These are phyloP conservation scores for Fusarium marasasianum DNA, from an alignment of 2,329 filamentous ascomycete genomes.

Conservation along the genomic window DNA sequence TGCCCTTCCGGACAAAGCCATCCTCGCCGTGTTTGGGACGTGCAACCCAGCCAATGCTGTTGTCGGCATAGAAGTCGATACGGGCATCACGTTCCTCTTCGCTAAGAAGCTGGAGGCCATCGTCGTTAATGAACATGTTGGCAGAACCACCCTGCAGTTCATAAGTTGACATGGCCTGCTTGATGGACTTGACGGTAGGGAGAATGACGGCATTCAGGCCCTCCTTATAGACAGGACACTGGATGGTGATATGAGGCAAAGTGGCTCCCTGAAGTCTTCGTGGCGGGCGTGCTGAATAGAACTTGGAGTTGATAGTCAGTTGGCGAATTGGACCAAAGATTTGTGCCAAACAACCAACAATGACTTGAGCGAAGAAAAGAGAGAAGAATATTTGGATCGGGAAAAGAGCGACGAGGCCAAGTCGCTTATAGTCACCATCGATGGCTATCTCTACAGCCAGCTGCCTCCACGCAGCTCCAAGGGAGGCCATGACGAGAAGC, in stretches of 20 bases:
- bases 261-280: constrained; percentile 64
- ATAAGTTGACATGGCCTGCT: constrained; percentile 80
- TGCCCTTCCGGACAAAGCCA: constrained; percentile 70
- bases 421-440: constrained; percentile 68
- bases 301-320: constrained; percentile 80
- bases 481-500: constrained; percentile 69
- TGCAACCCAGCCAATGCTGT: constrained; percentile 76
- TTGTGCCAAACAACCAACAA: constrained; percentile 78
- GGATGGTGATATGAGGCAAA: constrained; percentile 81
- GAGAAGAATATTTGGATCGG: constrained; percentile 84
- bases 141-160: constrained; percentile 81
- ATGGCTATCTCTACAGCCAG: constrained; percentile 74
- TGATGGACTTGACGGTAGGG: constrained; percentile 80
- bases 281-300: constrained; percentile 79
- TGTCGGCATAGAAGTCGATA: constrained; percentile 74
- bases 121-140: constrained; percentile 81
- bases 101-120: constrained; percentile 74
- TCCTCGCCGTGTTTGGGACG: constrained; percentile 71
- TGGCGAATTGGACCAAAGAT: constrained; percentile 80
- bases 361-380: constrained; percentile 82
- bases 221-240: constrained; percentile 91
- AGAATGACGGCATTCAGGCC: constrained; percentile 78
- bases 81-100: constrained; percentile 70
- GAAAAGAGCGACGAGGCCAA: constrained; percentile 71
- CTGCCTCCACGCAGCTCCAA: constrained; percentile 76